These are phyloP conservation scores for Pythium phragmitis DNA, from an alignment of 352 stramenopile species.

Conservation along the genomic window DNA sequence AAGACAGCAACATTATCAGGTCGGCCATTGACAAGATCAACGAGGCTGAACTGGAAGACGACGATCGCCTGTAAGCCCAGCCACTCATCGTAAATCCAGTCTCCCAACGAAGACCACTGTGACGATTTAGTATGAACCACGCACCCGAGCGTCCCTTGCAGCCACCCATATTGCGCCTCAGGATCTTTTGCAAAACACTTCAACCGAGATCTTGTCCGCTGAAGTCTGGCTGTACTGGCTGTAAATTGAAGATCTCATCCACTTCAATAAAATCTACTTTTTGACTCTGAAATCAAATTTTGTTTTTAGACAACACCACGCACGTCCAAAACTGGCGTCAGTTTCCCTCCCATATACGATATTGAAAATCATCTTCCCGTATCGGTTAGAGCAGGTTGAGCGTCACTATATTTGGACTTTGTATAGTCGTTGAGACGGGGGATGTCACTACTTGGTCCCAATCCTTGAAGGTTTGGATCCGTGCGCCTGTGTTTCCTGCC, in stretches of 20 bases:
- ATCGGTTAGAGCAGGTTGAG: slow-evolving; percentile 5
- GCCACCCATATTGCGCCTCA: neutral
- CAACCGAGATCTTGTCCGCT: neutral
- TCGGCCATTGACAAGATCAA: slow-evolving; percentile 93
- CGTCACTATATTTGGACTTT: slow-evolving; percentile 1
- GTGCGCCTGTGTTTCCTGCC: slow-evolving; percentile 8
- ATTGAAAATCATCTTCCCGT: slow-evolving; percentile 2
- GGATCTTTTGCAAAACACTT: neutral
- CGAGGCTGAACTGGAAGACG: slow-evolving; percentile 51
- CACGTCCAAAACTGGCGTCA: neutral
- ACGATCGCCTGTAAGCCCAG: slow-evolving; percentile 25
- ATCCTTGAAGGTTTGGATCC: slow-evolving; percentile 27
- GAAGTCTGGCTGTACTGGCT: no score
- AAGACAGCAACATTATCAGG: slow-evolving; percentile 98
- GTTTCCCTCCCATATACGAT: slow-evolving; percentile 10
- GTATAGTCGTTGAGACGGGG: slow-evolving; percentile 17
- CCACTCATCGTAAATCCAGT: neutral
- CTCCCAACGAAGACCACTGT: neutral
- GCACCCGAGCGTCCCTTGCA: neutral
- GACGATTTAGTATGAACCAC: neutral
- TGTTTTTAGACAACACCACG: neutral
- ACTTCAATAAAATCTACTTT: neutral
- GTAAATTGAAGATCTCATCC: no score
- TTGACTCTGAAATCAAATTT: neutral
- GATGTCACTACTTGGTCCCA: slow-evolving; percentile 12